Conservation (phyloP, 2,329 filamentous ascomycete species). For the Apiospora hydei region DNA sequence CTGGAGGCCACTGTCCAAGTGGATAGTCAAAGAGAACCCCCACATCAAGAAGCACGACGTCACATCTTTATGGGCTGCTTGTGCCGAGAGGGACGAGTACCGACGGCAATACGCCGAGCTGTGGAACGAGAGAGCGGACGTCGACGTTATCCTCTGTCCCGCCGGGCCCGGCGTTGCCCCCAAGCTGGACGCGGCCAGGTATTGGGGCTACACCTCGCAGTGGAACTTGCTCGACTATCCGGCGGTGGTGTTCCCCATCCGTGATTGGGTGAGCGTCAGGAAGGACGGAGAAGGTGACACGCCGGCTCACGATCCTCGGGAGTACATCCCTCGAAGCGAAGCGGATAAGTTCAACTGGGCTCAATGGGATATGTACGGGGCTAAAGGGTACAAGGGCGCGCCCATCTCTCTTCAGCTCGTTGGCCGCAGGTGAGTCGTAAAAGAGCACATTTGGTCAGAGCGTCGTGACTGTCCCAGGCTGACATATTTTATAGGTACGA, state of each 20-base stretch:
- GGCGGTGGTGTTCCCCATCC: slow-evolving; percentile 65
- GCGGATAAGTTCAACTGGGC: neutral
- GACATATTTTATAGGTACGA: slow-evolving; percentile 37
- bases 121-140: slow-evolving; percentile 48
- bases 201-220: slow-evolving; percentile 70
- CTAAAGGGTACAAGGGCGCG: slow-evolving; percentile 46
- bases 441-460: neutral
- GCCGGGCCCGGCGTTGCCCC: slow-evolving; percentile 55
- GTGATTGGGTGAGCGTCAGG: slow-evolving; percentile 26
- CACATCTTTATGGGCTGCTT: slow-evolving; percentile 50
- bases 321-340: slow-evolving; percentile 29
- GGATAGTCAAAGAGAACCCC: slow-evolving; percentile 62
- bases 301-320: slow-evolving; percentile 28
- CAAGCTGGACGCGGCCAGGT: slow-evolving; percentile 56
- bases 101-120: slow-evolving; percentile 45
- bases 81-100: slow-evolving; percentile 48
- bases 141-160: slow-evolving; percentile 70
- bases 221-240: slow-evolving; percentile 77
- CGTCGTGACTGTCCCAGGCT: slow-evolving; percentile 25
- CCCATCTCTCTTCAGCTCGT: slow-evolving; percentile 51
- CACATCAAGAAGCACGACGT: slow-evolving; percentile 50
- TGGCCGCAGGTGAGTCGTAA: slow-evolving; percentile 36
- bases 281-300: slow-evolving; percentile 21
- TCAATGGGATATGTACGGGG: slow-evolving; percentile 45
- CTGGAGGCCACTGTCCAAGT: slow-evolving; percentile 62